A percentile compares a stretch with the other conserved stretches of the same genome.
Evolutionary conservation across 108 stramenopile genomes (phyloP).

Genomic region (Chaetoceros tenuissimus): DNA sequence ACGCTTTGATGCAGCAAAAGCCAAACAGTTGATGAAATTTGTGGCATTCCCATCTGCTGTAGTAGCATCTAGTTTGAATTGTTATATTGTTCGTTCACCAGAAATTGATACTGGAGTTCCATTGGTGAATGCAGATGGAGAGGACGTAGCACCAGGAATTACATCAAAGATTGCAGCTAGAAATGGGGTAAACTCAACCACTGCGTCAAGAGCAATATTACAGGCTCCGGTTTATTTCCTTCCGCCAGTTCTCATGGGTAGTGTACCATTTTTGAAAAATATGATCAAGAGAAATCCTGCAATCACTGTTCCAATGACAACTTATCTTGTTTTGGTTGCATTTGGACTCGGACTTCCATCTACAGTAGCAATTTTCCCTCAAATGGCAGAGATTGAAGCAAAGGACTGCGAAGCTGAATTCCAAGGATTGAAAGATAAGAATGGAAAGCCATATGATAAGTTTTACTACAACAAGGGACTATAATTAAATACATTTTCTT

Average conservation of each 20-base stretch:
- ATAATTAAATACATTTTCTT: slow-evolving; percentile 14
- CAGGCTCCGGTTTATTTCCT: slow-evolving; percentile 83
- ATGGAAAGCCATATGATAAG: slow-evolving; percentile 29
- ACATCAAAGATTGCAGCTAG: slow-evolving; percentile 56
- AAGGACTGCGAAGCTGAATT: slow-evolving; percentile 62
- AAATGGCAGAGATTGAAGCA: slow-evolving; percentile 52
- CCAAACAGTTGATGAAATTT: slow-evolving; percentile 57
- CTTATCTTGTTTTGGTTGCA: slow-evolving; percentile 54
- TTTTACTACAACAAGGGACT: slow-evolving; percentile 75
- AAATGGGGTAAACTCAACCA: slow-evolving; percentile 71
- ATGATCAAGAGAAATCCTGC: slow-evolving; percentile 29
- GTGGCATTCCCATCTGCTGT: slow-evolving; percentile 82
- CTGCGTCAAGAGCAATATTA: slow-evolving; percentile 59
- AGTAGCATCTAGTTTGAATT: slow-evolving; percentile 74
- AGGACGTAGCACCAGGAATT: slow-evolving; percentile 32
- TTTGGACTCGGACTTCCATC: slow-evolving; percentile 83
- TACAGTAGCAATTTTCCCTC: slow-evolving; percentile 80
- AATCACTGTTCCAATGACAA: slow-evolving; percentile 68
- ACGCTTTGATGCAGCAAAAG: slow-evolving; percentile 39
- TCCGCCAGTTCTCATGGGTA: slow-evolving; percentile 52
- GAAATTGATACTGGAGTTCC: slow-evolving; percentile 76
- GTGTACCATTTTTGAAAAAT: slow-evolving; percentile 13
- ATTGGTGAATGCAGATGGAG: slow-evolving; percentile 35
- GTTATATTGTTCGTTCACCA: slow-evolving; percentile 80
- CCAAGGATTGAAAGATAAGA: slow-evolving; percentile 27